Evolutionary conservation across 352 stramenopile genomes (phyloP).

Genomic region (Globisporangium uncinulatum): DNA sequence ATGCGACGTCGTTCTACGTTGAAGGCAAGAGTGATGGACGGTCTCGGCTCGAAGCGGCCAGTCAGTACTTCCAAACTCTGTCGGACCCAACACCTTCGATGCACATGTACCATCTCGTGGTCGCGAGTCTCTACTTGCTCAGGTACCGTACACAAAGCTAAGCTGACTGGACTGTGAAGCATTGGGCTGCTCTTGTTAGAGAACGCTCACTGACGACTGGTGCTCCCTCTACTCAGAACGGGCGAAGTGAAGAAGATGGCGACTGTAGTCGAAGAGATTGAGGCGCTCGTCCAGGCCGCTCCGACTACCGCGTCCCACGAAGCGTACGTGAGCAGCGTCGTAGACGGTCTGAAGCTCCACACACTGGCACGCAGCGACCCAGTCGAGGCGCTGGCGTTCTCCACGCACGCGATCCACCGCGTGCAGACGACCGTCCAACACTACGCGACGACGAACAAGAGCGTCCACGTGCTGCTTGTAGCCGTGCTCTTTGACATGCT

Average conservation of each 20-base stretch:
- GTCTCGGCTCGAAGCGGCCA: conserved; percentile 35
- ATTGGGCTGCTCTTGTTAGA: too few species aligned
- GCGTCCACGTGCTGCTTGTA: conserved; percentile 42
- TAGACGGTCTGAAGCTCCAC: conserved; percentile 40
- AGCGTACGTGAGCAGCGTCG: conserved; percentile 44
- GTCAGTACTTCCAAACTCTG: conserved; percentile 36
- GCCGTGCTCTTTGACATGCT: conserved; percentile 68
- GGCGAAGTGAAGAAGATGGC: conserved; percentile 39
- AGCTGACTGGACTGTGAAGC: too few species aligned
- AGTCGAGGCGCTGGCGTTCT: conserved; percentile 36
- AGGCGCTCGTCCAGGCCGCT: conserved; percentile 11
- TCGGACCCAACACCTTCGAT: conserved; percentile 22
- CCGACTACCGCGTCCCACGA: conserved; percentile 20
- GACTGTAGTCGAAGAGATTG: conserved; percentile 36
- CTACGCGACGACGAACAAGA: conserved; percentile 22
- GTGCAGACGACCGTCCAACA: conserved; percentile 45
- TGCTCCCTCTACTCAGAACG: conserved; percentile 15
- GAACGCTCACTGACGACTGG: background rate
- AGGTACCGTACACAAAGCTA: conserved; percentile 27
- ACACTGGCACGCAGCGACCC: conserved; percentile 35
- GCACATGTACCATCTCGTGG: conserved; percentile 50
- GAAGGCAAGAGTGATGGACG: conserved; percentile 17
- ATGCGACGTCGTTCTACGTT: conserved; percentile 35
- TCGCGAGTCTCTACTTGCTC: conserved; percentile 48
- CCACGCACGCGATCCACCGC: conserved; percentile 42